Conservation (phyloP, 2,329 filamentous ascomycete genomes). For the Neobulgaria alba region DNA sequence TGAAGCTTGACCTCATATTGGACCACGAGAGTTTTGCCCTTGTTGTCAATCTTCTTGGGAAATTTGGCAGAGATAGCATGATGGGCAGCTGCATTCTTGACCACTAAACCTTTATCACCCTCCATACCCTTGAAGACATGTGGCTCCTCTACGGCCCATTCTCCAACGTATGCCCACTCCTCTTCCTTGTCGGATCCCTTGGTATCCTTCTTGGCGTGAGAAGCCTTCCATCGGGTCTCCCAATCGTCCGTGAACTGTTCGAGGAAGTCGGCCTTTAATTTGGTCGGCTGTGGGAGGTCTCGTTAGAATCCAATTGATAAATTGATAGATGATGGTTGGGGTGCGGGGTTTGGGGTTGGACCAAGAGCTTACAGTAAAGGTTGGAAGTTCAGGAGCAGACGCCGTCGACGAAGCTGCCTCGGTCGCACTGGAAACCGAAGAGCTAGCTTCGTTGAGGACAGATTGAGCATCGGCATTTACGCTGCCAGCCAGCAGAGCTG, state of each 20-base stretch:
- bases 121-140: conserved; percentile 82
- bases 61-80: conserved; percentile 99
- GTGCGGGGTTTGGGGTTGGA: conserved; percentile 1
- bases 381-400: conserved; percentile 59
- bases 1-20: conserved; percentile 99
- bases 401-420: conserved; percentile 43
- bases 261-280: conserved; percentile 85
- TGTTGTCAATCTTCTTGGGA: conserved; percentile 92
- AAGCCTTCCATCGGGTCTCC: conserved; percentile 88
- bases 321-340: too few relatives aligned
- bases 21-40: conserved; percentile 91
- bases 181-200: conserved; percentile 64
- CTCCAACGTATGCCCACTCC: conserved; percentile 95
- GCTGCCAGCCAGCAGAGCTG: conserved; percentile 62
- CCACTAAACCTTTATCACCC: conserved; percentile 90
- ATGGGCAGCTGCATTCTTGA: conserved; percentile 97
- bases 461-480: conserved; percentile 59
- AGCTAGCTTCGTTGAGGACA: conserved; percentile 39
- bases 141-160: conserved; percentile 96
- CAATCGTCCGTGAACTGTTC: conserved; percentile 98
- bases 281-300: conserved; percentile 57
- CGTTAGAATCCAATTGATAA: conserved; percentile 23
- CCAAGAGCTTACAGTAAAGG: conserved; percentile 68
- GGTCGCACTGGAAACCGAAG: conserved; percentile 28
- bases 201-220: conserved; percentile 89